Evolutionary conservation across 1,139 yeast genomes (phyloP), one percentile per base, ranked within the genome.

Genomic region (Magnusiomyces clavatus): DNA sequence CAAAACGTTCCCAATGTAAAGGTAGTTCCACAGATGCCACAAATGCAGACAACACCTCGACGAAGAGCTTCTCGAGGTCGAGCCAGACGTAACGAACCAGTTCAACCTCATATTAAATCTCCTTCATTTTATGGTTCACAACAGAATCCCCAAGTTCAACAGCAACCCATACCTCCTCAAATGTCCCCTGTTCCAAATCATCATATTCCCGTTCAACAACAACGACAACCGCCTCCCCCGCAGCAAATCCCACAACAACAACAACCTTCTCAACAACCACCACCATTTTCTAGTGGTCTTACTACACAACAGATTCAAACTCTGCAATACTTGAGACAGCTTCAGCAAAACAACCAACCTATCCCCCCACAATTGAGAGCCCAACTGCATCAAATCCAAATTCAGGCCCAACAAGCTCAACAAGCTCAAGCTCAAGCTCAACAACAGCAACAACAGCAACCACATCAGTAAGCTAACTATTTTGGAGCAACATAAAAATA

Each of bases 401-500:
- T 12, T 13, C 47, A 44, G 17, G 20, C 47, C 6, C 47, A 44
- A 44, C 47, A 44, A 34, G 45, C 34, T 24, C 46, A 46, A 35
- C 51, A 45, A 35, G 46, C 35, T 17, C 46, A 47, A 16, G 45
- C n/a, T 31, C 49, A 47, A 29, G 41, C 31, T 16, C 47, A 36
- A 24, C 44, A 36, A 39, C 49, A 39, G 35, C 49, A 39, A 39
- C 39, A 40, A n/a, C 44, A 38, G 11, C 49, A 46, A 16, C 46
- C 20, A 43, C 46, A 43, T n/a, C 40, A 37, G 31, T 16, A 29
- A 43, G 17, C 44, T n/a, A n/a, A n/a, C n/a, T n/a, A n/a, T n/a
- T n/a, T n/a, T n/a, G n/a, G n/a, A n/a, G n/a, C n/a, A n/a, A n/a
- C n/a, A n/a, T n/a, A n/a, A n/a, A n/a, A n/a, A n/a, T n/a, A n/a